Conservation (phyloP, 768 basidiomycete species). For the Boletus eberwhitei region DNA sequence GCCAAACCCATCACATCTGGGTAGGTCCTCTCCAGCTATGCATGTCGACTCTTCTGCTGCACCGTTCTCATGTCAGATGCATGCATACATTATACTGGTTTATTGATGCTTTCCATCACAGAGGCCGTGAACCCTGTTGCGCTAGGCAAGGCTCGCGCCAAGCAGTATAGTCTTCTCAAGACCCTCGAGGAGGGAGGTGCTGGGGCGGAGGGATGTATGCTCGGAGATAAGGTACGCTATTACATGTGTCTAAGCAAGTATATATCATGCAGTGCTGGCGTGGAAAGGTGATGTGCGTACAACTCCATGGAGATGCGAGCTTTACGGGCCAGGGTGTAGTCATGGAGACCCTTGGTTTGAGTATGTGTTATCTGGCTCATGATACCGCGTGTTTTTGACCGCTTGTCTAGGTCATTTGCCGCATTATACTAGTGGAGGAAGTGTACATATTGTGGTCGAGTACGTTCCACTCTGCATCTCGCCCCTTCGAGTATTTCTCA, state of each 20-base stretch:
- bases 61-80: not conserved
- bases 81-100: not conserved
- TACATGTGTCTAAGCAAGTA: not conserved
- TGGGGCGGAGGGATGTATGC: constrained; percentile 25
- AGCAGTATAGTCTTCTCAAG: constrained; percentile 80
- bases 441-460: constrained; percentile 90
- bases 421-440: constrained; percentile 89
- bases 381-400: not conserved
- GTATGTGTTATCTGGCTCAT: constrained; percentile 37
- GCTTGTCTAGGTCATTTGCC: constrained; percentile 67
- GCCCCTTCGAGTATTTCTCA: not conserved
- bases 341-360: constrained; percentile 84
- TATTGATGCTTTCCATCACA: constrained; percentile 19
- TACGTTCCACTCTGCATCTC: constrained; percentile 36
- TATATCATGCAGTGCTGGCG: constrained; percentile 9
- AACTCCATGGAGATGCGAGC: constrained; percentile 89
- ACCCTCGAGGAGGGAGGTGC: constrained; percentile 41
- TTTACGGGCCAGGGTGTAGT: constrained; percentile 90
- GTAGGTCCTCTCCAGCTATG: constrained; percentile 31
- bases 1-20: constrained; percentile 78
- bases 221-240: constrained; percentile 30
- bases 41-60: not conserved
- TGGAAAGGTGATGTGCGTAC: constrained; percentile 81
- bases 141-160: constrained; percentile 85
- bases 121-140: constrained; percentile 90